Evolutionary conservation across 2,329 filamentous ascomycete species (phyloP).

Genomic region (Cytospora piceicola): DNA sequence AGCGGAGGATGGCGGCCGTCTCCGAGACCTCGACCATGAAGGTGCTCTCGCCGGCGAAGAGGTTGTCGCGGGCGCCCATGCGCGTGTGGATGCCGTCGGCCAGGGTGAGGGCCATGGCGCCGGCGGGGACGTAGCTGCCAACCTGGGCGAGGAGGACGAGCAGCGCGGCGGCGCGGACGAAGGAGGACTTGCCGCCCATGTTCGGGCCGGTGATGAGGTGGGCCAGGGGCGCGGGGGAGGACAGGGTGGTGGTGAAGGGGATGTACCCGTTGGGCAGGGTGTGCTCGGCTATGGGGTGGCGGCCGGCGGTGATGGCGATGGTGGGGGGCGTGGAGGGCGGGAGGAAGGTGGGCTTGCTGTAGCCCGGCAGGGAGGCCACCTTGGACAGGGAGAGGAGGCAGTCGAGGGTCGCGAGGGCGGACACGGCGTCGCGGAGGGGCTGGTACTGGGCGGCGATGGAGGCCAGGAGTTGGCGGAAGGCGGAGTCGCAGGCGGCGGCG

Average conservation of each 20-base stretch:
- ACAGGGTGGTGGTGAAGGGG: slow-evolving; percentile 80
- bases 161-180: slow-evolving; percentile 89
- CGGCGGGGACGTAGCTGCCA: slow-evolving; percentile 89
- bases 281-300: slow-evolving; percentile 96
- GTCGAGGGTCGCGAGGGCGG: slow-evolving; percentile 84
- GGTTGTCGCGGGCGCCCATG: slow-evolving; percentile 95
- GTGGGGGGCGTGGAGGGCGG: slow-evolving; percentile 65
- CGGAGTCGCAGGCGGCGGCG: slow-evolving; percentile 85
- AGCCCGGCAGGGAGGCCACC: slow-evolving; percentile 84
- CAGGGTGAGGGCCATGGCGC: slow-evolving; percentile 73
- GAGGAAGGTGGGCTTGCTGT: slow-evolving; percentile 74
- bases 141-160: slow-evolving; percentile 94
- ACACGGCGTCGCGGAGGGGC: slow-evolving; percentile 83
- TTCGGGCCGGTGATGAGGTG: slow-evolving; percentile 95
- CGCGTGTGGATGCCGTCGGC: slow-evolving; percentile 92
- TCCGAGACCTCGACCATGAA: slow-evolving; percentile 99
- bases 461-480: slow-evolving; percentile 72
- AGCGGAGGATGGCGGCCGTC: slow-evolving; percentile 86
- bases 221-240: slow-evolving; percentile 67
- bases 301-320: slow-evolving; percentile 73
- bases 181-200: slow-evolving; percentile 99
- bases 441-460: slow-evolving; percentile 86
- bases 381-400: slow-evolving; percentile 85
- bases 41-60: slow-evolving; percentile 90
- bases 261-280: slow-evolving; percentile 85